Conservation (phyloP, 495 filamentous ascomycete species). For the Neurospora sp. region DNA sequence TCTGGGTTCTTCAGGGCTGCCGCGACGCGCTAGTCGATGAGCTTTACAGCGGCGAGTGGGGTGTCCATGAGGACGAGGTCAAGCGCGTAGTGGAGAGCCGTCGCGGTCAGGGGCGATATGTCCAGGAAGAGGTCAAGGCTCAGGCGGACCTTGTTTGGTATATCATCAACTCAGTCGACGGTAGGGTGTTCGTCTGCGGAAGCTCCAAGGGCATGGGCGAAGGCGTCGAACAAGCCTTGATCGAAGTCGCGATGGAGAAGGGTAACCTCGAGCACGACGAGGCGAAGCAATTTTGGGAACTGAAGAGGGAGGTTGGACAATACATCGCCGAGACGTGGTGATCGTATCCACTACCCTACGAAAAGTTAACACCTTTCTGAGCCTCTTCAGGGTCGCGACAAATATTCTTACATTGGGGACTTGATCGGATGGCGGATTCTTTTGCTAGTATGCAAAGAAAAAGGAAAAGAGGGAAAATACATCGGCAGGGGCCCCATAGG, state of each 20-base stretch:
- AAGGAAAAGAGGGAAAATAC: not conserved
- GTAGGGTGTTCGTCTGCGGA: conserved; percentile 90
- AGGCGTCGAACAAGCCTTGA: conserved; percentile 74
- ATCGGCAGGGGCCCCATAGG: not conserved
- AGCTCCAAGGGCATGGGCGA: conserved; percentile 95
- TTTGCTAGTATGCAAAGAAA: no score
- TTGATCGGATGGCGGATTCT: not conserved
- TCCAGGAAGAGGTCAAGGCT: conserved; percentile 74
- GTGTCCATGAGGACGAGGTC: conserved; percentile 83
- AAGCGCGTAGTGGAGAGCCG: conserved; percentile 89
- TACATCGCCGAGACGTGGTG: conserved; percentile 75
- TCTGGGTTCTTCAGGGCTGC: conserved; percentile 97
- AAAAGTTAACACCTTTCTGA: not conserved
- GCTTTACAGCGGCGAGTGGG: conserved; percentile 93
- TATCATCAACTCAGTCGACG: conserved; percentile 87
- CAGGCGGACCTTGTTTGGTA: conserved; percentile 96
- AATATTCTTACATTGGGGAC: not conserved
- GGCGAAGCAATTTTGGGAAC: conserved; percentile 65
- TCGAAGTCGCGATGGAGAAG: conserved; percentile 73
- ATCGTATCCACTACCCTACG: not conserved
- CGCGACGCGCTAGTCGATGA: conserved; percentile 88
- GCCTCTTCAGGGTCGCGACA: not conserved
- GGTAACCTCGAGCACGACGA: conserved; percentile 64
- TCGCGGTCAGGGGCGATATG: conserved; percentile 64
- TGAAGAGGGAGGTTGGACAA: conserved; percentile 76